These are phyloP conservation scores for Colletotrichum salicis DNA, from an alignment of 2,329 filamentous ascomycete species.

Conservation along the genomic window DNA sequence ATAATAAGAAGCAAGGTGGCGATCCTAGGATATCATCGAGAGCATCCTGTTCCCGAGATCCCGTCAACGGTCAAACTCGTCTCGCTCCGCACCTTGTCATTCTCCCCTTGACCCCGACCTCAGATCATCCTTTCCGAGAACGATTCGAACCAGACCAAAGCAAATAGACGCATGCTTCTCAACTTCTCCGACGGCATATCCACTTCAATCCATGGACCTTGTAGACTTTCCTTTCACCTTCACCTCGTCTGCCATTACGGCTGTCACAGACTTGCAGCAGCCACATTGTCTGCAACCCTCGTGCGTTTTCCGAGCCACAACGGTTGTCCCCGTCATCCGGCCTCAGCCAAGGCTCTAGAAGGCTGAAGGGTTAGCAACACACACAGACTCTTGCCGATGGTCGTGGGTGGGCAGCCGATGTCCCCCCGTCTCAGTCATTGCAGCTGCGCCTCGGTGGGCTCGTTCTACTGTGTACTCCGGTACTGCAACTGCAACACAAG, in stretches of 20 bases:
- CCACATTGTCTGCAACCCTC: background rate
- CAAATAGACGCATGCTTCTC: no score
- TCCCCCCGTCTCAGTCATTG: background rate
- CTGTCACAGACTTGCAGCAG: background rate
- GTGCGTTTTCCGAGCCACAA: background rate
- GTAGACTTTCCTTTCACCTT: background rate
- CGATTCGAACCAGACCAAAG: no score
- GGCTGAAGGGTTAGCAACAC: background rate
- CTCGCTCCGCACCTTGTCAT: background rate
- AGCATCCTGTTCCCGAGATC: background rate
- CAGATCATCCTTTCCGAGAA: background rate
- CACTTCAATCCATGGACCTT: background rate
- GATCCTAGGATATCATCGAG: no score
- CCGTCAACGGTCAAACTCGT: background rate
- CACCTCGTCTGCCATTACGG: background rate
- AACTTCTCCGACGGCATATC: no score
- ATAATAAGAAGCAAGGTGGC: no score
- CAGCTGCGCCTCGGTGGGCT: conserved; percentile 11
- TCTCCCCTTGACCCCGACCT: background rate
- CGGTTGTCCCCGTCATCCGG: background rate
- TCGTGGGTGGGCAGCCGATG: background rate
- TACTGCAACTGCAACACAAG: background rate
- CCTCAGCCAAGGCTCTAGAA: background rate
- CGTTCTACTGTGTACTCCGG: background rate
- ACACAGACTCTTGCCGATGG: background rate